Evolutionary conservation across 2,329 filamentous ascomycete genomes (phyloP).

Genomic region (Nemania abortiva): DNA sequence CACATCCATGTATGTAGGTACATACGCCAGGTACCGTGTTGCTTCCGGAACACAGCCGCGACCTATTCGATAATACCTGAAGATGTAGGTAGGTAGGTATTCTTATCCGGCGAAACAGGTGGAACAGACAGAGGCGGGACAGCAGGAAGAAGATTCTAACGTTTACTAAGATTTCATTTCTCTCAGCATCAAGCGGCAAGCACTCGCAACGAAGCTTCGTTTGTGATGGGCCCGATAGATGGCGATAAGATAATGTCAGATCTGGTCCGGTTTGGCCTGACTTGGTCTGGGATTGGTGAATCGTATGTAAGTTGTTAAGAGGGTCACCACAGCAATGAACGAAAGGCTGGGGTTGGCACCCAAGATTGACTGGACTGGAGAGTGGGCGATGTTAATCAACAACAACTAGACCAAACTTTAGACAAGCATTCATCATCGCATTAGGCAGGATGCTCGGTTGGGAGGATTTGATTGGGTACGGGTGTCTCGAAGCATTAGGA

Average conservation of each 20-base stretch:
- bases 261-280: too few relatives aligned
- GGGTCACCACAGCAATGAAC: conserved; percentile 13
- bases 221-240: not conserved
- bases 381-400: conserved; percentile 33
- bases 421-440: conserved; percentile 14
- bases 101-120: not conserved
- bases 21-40: not conserved
- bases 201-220: not conserved
- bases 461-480: not conserved
- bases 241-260: conserved; percentile 1
- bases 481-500: conserved; percentile 8
- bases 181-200: not conserved
- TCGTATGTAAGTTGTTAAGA: conserved; percentile 7
- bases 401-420: conserved; percentile 1
- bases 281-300: not conserved
- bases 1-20: not conserved
- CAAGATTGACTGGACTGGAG: conserved; percentile 12
- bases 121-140: too few relatives aligned
- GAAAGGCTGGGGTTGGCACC: not conserved
- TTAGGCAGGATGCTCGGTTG: too few relatives aligned
- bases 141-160: too few relatives aligned
- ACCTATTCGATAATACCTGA: too few relatives aligned
- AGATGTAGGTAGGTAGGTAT: not conserved
- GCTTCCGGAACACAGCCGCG: not conserved
- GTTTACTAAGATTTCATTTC: too few relatives aligned